phyloP scores from a whole-genome alignment of 352 stramenopile genomes.

The Globisporangium okanoganense region DNA sequence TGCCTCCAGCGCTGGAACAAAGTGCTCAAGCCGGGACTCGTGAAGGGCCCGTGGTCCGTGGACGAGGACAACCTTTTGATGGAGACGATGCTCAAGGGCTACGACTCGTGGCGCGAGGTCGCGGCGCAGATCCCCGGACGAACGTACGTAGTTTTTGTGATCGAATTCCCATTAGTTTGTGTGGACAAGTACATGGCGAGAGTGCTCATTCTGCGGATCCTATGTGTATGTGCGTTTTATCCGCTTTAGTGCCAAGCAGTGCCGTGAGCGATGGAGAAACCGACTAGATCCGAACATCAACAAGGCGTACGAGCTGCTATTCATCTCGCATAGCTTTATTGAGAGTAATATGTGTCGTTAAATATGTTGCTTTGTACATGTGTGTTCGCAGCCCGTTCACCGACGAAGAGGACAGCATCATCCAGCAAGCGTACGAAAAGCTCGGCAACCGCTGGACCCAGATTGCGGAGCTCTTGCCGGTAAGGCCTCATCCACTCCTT shows the following conservation, averaged over 20 bases:
- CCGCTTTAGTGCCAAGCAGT: constrained; percentile 86
- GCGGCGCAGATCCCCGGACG: constrained; percentile 63
- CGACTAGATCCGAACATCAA: constrained; percentile 94
- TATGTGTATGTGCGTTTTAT: neutral
- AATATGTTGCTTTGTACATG: neutral
- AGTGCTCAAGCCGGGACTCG: constrained; percentile 89
- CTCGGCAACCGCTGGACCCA: constrained; percentile 87
- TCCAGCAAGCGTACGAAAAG: constrained; percentile 77
- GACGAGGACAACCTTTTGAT: constrained; percentile 89
- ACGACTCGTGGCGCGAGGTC: constrained; percentile 69
- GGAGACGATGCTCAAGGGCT: constrained; percentile 81
- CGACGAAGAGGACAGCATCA: constrained; percentile 60
- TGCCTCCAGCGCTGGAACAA: constrained; percentile 87
- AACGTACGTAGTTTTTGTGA: constrained; percentile 32
- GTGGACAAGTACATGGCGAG: neutral
- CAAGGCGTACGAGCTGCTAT: constrained; percentile 51
- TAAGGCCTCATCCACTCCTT: constrained; percentile 12
- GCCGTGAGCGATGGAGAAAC: constrained; percentile 95
- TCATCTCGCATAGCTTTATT: neutral
- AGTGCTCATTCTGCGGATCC: no score
- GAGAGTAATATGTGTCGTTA: neutral
- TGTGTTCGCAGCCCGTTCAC: constrained; percentile 44
- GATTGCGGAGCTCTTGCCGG: constrained; percentile 77
- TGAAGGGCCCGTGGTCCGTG: constrained; percentile 91
- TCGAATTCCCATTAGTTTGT: neutral